phyloP scores from a whole-genome alignment of 2,329 filamentous ascomycete species.

The Bipolaris zeicola region DNA sequence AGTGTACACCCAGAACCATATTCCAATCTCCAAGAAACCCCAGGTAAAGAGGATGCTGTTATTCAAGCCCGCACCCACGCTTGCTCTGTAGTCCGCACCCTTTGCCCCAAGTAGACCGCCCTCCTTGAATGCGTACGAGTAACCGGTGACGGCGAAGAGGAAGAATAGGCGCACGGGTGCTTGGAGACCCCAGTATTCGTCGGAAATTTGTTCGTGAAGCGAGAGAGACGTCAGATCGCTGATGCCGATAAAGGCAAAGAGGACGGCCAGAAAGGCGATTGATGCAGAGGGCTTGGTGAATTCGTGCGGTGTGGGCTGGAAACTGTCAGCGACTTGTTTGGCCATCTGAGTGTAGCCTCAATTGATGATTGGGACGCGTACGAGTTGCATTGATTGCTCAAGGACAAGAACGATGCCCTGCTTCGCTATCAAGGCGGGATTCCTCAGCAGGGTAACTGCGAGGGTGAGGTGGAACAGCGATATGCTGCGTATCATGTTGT shows the following conservation, averaged over 20 bases:
- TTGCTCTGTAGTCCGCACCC: constrained; percentile 31
- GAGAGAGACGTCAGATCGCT: constrained; percentile 55
- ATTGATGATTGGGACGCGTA: constrained; percentile 49
- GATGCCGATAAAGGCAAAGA: constrained; percentile 66
- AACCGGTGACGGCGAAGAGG: constrained; percentile 65
- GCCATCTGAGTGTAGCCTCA: not conserved
- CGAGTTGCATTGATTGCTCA: constrained; percentile 82
- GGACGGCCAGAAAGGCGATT: constrained; percentile 69
- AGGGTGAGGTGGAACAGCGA: constrained; percentile 84
- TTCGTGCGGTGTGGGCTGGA: constrained; percentile 66
- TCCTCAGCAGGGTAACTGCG: constrained; percentile 81
- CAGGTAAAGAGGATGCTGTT: constrained; percentile 86
- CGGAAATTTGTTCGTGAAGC: constrained; percentile 50
- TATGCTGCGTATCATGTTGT: constrained; percentile 78
- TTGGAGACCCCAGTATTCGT: constrained; percentile 56
- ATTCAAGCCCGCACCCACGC: constrained; percentile 68
- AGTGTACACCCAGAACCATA: constrained; percentile 77
- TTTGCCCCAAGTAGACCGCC: constrained; percentile 53
- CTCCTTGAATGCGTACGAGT: constrained; percentile 67
- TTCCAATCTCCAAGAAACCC: constrained; percentile 79
- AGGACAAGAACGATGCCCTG: constrained; percentile 81
- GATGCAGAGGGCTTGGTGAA: constrained; percentile 73
- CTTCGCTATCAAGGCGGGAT: constrained; percentile 73
- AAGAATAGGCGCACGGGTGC: constrained; percentile 70
- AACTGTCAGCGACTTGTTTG: constrained; percentile 1